A percentile compares a stretch with the other conserved stretches of the same genome.
Conservation (phyloP, 371 early-diverging fungal genomes). For the Fennellomyces sp. region DNA sequence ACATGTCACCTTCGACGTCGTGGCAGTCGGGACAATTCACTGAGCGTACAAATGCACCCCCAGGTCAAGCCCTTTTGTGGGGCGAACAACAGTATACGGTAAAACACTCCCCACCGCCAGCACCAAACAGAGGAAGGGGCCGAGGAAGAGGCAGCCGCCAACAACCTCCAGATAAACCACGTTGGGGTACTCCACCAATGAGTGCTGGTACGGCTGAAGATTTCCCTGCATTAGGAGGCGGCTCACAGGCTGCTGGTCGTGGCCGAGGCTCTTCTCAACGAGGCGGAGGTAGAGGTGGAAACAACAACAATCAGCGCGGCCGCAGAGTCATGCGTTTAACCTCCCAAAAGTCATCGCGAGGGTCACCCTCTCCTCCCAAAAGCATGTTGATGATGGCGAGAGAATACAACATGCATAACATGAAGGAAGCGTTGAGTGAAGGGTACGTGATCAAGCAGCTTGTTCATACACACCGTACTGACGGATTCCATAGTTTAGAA, state of each 20-base stretch:
- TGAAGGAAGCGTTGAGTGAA: constrained; percentile 20
- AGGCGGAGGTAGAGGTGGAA: not conserved
- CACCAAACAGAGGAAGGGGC: not conserved
- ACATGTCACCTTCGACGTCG: not conserved
- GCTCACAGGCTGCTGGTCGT: not conserved
- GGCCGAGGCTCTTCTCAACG: not conserved
- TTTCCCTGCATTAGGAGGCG: constrained; percentile 1
- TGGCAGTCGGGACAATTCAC: not conserved
- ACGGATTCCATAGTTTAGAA: constrained; percentile 23
- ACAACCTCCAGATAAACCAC: not conserved
- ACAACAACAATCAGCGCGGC: not conserved
- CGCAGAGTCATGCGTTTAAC: constrained; percentile 1
- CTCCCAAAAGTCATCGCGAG: not conserved
- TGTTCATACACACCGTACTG: not conserved
- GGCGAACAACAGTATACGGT: constrained; percentile 17
- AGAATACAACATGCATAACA: constrained; percentile 38
- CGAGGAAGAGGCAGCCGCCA: not conserved
- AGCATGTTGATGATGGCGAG: constrained; percentile 14
- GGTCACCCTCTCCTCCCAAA: not conserved
- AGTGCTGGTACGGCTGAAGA: not conserved
- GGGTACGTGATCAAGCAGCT: constrained; percentile 18
- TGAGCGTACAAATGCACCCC: constrained; percentile 8
- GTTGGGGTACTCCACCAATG: not conserved
- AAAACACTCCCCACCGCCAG: not conserved
- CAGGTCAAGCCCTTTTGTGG: constrained; percentile 24